These are phyloP conservation scores for Fusarium zealandicum DNA, from an alignment of 2,329 filamentous ascomycete genomes.

Conservation along the genomic window DNA sequence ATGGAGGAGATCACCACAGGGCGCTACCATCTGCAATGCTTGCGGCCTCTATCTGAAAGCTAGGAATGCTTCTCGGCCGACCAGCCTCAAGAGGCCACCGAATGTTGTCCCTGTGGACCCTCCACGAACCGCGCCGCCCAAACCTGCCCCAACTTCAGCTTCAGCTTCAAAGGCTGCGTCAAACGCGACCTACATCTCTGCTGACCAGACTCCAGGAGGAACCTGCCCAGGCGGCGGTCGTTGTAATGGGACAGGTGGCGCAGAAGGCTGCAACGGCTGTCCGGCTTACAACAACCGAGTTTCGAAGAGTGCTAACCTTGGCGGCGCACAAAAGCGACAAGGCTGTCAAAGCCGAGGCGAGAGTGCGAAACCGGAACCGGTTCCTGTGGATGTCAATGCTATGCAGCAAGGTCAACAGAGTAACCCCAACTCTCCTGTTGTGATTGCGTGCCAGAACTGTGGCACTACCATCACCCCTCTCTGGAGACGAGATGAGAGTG, in stretches of 20 bases:
- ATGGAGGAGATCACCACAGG: conserved; percentile 92
- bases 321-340: conserved; percentile 58
- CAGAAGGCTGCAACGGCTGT: conserved; percentile 93
- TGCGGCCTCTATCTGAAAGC: conserved; percentile 96
- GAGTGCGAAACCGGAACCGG: conserved; percentile 37
- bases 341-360: conserved; percentile 44
- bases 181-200: conserved; percentile 75
- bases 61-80: conserved; percentile 87
- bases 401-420: conserved; percentile 40
- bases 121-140: conserved; percentile 52
- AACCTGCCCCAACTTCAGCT: conserved; percentile 48
- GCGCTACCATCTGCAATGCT: conserved; percentile 96
- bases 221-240: conserved; percentile 94
- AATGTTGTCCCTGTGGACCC: conserved; percentile 54
- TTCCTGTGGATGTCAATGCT: conserved; percentile 48
- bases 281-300: conserved; percentile 97
- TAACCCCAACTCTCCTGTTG: conserved; percentile 48
- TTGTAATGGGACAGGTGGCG: conserved; percentile 95
- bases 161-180: conserved; percentile 51
- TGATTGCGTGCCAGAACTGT: conserved; percentile 96
- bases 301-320: conserved; percentile 82
- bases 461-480: conserved; percentile 95
- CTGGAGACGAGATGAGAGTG: conserved; percentile 92
- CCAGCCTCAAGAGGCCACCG: conserved; percentile 83
- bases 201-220: conserved; percentile 77